Evolutionary conservation across 768 basidiomycete species (phyloP).

Genomic region (Mrakia frigida): DNA sequence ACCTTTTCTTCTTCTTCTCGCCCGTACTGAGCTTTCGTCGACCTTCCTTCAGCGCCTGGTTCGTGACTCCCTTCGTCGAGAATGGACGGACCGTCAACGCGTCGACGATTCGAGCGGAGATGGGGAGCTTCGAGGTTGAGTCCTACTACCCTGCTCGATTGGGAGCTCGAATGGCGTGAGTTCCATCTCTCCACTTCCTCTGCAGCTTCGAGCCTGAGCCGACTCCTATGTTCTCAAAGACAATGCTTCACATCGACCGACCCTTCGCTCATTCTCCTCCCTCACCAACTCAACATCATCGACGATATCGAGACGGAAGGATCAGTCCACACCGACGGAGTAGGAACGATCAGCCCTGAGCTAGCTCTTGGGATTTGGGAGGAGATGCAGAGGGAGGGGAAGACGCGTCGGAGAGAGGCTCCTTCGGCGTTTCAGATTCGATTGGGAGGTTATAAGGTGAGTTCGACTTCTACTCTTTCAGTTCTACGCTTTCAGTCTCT

Average conservation of each 20-base stretch:
- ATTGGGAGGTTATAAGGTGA: slow-evolving; percentile 66
- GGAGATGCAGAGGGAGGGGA: slow-evolving; percentile 41
- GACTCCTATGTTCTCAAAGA: no score
- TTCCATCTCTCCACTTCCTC: not conserved
- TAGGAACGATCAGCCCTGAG: slow-evolving; percentile 60
- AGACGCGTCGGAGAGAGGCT: slow-evolving; percentile 36
- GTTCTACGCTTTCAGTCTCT: no score
- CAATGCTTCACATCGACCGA: slow-evolving; percentile 74
- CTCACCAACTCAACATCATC: slow-evolving; percentile 60
- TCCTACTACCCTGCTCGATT: slow-evolving; percentile 64
- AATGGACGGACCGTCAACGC: slow-evolving; percentile 49
- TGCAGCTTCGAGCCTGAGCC: no score
- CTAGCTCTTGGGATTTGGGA: slow-evolving; percentile 58
- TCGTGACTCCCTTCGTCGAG: slow-evolving; percentile 3
- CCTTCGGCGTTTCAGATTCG: slow-evolving; percentile 60
- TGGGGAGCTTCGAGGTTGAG: slow-evolving; percentile 60
- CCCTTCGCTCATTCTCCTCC: slow-evolving; percentile 57
- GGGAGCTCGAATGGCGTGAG: slow-evolving; percentile 58
- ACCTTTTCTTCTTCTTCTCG: not conserved
- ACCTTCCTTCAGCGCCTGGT: not conserved
- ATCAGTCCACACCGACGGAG: slow-evolving; percentile 65
- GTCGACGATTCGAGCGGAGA: slow-evolving; percentile 51
- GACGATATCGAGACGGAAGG: slow-evolving; percentile 51
- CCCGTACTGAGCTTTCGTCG: not conserved
- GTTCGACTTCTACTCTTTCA: no score